These are phyloP conservation scores for Chytridium lagenaria DNA, from an alignment of 371 early-diverging fungal genomes.

Conservation along the genomic window DNA sequence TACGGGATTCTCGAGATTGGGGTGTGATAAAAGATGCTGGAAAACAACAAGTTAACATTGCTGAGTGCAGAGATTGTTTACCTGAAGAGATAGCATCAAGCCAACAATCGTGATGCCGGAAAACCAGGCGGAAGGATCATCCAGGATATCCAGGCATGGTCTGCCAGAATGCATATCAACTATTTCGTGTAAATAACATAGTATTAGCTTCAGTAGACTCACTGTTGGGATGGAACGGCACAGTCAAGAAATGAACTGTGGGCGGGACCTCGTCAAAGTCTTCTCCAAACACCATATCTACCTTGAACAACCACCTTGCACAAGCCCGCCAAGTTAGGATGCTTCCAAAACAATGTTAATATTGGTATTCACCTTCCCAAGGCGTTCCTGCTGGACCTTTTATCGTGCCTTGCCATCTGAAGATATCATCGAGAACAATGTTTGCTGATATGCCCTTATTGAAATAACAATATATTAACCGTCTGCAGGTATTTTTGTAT, in stretches of 20 bases:
- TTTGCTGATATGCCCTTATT: slow-evolving; percentile 6
- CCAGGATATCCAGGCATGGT: slow-evolving; percentile 47
- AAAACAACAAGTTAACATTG: not conserved
- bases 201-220: not conserved
- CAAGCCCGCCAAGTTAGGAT: not conserved
- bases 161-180: slow-evolving; percentile 52
- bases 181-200: not conserved
- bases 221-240: slow-evolving; percentile 60
- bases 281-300: slow-evolving; percentile 46
- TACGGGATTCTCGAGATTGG: slow-evolving; percentile 45
- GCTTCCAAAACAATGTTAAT: not conserved
- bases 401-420: slow-evolving; percentile 46
- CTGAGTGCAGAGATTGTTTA: slow-evolving; percentile 9
- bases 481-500: too few relatives aligned
- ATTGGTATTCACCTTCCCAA: slow-evolving; percentile 47
- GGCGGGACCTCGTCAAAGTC: slow-evolving; percentile 52
- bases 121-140: slow-evolving; percentile 44
- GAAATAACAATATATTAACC: too few relatives aligned
- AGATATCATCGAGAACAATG: slow-evolving; percentile 34
- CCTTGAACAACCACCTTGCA: slow-evolving; percentile 49
- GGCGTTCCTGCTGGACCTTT: slow-evolving; percentile 43
- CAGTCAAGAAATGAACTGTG: slow-evolving; percentile 48
- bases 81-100: slow-evolving; percentile 47
- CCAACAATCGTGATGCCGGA: slow-evolving; percentile 36
- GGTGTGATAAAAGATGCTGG: slow-evolving; percentile 48